Conservation (phyloP, 192 early-diverging fungal genomes). For the Coemansia guatemalensis region DNA sequence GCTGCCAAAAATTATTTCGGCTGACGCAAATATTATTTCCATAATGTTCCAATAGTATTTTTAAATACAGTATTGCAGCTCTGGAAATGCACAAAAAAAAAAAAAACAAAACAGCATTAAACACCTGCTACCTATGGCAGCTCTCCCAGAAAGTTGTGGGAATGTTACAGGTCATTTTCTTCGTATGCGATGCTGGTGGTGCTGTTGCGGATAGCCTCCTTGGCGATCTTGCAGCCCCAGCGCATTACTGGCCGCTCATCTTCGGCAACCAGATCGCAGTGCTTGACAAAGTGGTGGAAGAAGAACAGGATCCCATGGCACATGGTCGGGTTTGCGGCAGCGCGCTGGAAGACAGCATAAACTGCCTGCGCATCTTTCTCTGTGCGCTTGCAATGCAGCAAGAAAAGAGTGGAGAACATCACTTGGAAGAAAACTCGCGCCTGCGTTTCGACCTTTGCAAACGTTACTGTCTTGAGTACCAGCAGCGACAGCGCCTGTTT, state of each 20-base stretch:
- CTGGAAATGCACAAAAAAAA: background rate
- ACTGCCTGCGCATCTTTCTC: constrained; percentile 58
- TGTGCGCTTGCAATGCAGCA: constrained; percentile 56
- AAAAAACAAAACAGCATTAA: background rate
- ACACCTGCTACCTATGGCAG: background rate
- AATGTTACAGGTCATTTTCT: constrained; percentile 3
- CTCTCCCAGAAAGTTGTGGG: background rate
- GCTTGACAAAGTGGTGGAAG: constrained; percentile 72
- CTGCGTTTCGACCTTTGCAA: constrained; percentile 64
- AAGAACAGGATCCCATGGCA: constrained; percentile 85
- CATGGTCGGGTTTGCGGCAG: constrained; percentile 62
- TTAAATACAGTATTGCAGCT: background rate
- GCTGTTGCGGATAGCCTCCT: constrained; percentile 57
- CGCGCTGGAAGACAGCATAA: constrained; percentile 58
- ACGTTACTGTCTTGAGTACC: constrained; percentile 68
- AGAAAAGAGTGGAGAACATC: constrained; percentile 69
- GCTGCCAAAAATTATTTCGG: no score
- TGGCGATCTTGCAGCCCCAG: constrained; percentile 66
- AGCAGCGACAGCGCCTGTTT: constrained; percentile 70
- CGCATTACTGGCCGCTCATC: constrained; percentile 65
- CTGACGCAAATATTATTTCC: no score
- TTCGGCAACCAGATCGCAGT: constrained; percentile 60
- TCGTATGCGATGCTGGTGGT: constrained; percentile 9
- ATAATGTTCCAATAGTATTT: no score
- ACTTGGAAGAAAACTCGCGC: constrained; percentile 70